Evolutionary conservation across 129 eudicot genomes (phyloP), one percentile per base, ranked within the genome.

Genomic region (Flaveria sonorensis): DNA sequence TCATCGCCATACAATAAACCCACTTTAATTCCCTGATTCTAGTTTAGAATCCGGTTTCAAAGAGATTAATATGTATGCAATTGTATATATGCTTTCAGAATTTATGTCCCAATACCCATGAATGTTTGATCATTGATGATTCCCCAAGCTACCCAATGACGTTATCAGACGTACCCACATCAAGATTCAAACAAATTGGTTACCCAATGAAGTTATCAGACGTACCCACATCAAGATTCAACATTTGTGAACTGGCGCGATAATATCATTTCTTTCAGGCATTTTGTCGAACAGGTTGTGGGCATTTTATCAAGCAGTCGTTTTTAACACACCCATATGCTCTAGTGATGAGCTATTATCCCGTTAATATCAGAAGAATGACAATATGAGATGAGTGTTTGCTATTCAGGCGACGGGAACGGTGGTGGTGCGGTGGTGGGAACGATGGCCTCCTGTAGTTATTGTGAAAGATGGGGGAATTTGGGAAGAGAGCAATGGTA

Each of bases 1-100:
- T 86, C 89, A 87, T 87, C 56, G 8, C 63, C 72, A 59, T 71
- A 60, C 28, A 12, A 19, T 24, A 20, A 56, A 56, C 62, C 60
- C 60, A 15, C 23, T 15, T 52, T n/a, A 13, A 13, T 52, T 52
- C 23, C 20, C 60, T 6, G 10, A 2, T 20, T 52, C 21, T 52
- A 52, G 60, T 52, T 52, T 52, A 52, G 10, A 52, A n/a, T 52
- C 24, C 24, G 7, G 60, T 52, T n/a, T 48, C 16, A 14, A 48
- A 14, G 18, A 48, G 53, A 48, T 12, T 9, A 45, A 45, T 45
- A 8, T 45, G 40, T 36, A 36, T 0, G 7, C 40, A 36, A 36
- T 36, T 36, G 40, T 45, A 45, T 45, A 12, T 10, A 45, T 45
- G 48, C 48, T 45, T 45, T 19, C 21, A 7, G 62, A 55, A 36